These are phyloP conservation scores for Bauhinia variegata DNA, from an alignment of 306 rosid genomes.

Conservation along the genomic window DNA sequence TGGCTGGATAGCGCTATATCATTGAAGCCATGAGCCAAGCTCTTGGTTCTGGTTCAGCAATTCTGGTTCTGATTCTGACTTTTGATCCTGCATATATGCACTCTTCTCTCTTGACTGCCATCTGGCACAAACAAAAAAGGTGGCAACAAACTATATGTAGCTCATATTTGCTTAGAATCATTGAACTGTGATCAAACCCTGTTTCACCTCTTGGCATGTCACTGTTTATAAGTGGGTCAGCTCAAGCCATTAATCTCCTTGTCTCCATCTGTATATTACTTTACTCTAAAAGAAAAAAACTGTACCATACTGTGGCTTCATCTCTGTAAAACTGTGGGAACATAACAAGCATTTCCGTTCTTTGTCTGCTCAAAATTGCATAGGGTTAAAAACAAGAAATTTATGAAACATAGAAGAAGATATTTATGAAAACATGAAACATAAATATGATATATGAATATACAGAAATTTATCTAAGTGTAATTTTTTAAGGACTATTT, in stretches of 20 bases:
- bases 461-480: no score
- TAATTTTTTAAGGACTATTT: no score
- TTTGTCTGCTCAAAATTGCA: no score
- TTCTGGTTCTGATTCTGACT: conserved; percentile 3
- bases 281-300: no score
- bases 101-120: conserved; percentile 6
- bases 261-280: background rate
- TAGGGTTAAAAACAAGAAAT: no score
- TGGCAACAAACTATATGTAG: conserved; percentile 2
- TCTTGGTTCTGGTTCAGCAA: conserved; percentile 4
- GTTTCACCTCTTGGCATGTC: conserved; percentile 14
- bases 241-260: background rate
- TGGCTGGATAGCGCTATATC: conserved; percentile 2
- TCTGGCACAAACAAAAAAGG: conserved; percentile 38
- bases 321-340: no score
- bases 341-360: no score
- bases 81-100: background rate
- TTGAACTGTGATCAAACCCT: background rate
- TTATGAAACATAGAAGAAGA: no score
- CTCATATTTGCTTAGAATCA: conserved; percentile 8
- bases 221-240: background rate
- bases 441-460: no score
- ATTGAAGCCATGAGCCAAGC: conserved; percentile 28
- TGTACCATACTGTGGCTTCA: no score
- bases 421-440: no score